Evolutionary conservation across 305 asterid genomes (phyloP), one percentile per base, ranked within the genome.

Genomic region (Withania somnifera): DNA sequence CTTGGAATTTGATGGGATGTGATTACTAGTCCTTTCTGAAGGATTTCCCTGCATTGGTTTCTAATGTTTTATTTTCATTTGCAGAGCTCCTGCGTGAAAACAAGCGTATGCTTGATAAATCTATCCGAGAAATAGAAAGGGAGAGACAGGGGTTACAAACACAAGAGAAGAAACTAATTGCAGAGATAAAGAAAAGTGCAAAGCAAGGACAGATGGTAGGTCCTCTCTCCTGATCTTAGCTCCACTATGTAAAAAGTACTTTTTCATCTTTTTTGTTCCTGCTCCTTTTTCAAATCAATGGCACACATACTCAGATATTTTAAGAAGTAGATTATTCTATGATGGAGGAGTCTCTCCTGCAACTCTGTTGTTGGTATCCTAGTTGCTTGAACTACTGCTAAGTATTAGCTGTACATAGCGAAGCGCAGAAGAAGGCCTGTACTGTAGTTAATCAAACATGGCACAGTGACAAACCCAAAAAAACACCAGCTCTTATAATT

Each of bases 131-230:
- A 83, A 93, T 97, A 77, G 99, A 97, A 87, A 92, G 98, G 91
- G 98, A 97, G 91, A 92, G 99, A 82, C 97, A 92, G 84, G 97
- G 95, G 19, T 88, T 97, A 76, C 99, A 94, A 84, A 83, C 97
- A 6, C 99, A 97, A 83, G 99, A 97, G 85, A 97, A 95, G 89
- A 97, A 97, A 86, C 93, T 97, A 68, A 93, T 97, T 19, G 85
- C 87, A 3, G 99, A 97, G 97, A 97, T 97, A 53, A 97, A 97
- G 91, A 97, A 95, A 83, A 93, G 95, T 22, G 99, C 99, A 30
- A 95, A 97, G 89, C 99, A 97, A 90, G 99, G 98, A 75, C 98
- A 97, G 87, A 97, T 97, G 99, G 99, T 97, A 86, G 22, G 87
- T 52, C 57, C 68, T 45, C 60, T 83, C 19, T 68, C 50, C 66